Base-by-base conservation (phyloP, 768 basidiomycete species). In the Termitomyces sp. region DNA sequence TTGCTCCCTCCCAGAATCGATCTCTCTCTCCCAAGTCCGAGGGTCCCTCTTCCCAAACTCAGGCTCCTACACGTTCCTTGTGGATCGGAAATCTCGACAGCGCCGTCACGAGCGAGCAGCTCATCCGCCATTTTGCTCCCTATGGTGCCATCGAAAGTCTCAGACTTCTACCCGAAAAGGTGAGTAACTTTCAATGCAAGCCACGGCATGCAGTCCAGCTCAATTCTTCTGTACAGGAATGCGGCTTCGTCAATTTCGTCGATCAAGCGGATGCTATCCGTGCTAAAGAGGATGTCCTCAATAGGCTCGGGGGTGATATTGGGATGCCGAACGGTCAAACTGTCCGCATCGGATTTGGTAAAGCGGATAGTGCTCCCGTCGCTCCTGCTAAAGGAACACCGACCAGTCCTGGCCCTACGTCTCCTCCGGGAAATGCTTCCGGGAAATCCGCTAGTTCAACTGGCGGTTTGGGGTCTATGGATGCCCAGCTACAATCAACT, bases 81-180 rank as follows among this genome's bases (percentile, higher is more conserved):
- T 99, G 97, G 96, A 97, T 99, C 68, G 97, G 97, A 49, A 98
- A 98, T 73, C 79, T 99, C 50, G 97, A 98, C 72, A 92, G 91
- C 64, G 90, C 89, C 54, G 92, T 96, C 55, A 94, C 94, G 2
- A 92, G 93, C 66, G 93, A 95, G 69, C 93, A 97, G 68, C 86
- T 99, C 55, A 92, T 97, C 56, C 88, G 91, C 63, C 93, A 97
- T 27, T 99, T 99, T 73, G 91, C 93, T 27, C 90, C 91, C 0
- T 99, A 99, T 69, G 97, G 97, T 55, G 91, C 95, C 34, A 98
- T 99, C 64, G 97, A 99, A 76, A 95, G 92, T 66, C 75, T 99
- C 69, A 80, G 97, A 65, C 80, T 99, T 67, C 79, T 99, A 55
- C 96, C 96, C 6, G 97, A 99, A 76, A 99, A 99, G 89, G 95